Evolutionary conservation across 2,329 filamentous ascomycete species (phyloP), one percentile per base, ranked within the genome.

Genomic region (Colletotrichum sp.): DNA sequence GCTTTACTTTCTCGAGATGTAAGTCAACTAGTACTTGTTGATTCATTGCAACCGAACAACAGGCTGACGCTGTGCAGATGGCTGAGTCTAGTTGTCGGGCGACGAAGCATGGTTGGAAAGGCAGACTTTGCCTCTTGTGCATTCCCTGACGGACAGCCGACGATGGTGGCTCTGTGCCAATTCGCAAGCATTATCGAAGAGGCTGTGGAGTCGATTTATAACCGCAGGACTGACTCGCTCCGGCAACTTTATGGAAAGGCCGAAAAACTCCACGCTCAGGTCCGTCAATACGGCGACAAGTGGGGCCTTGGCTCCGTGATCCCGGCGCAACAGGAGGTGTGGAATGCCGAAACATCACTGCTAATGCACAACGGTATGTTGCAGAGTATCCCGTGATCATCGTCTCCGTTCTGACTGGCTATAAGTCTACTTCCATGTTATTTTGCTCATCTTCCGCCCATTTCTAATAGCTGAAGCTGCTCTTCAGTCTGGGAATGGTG

Each of bases 1-100:
- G 16, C 78, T 82, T 2, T 82, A 82, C 61, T 81, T 79, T 16
- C 76, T 80, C 24, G 81, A 82, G 58, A 80, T 77, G 78, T 80
- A 77, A 30, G 70, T 28, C 15, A 1, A 15, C 2, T 6, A 13
- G 8, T 36, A 5, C 4, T 15, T 18, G 3, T 8, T 13, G 13
- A 5, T 18, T 8, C 2, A 18, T 8, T 26, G 55, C 55, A 13
- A 64, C 5, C 10, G 61, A 12, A 4, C 4, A 48, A 7, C 4
- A 28, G 12, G n/a, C 26, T 36, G 2, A 38, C 10, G 2, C 4
- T 7, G 7, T 12, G n/a, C 16, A 75, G 73, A 13, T 75, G 70
- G 73, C 34, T 75, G 13, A 73, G 73, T 38, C 8, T 75, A 16
- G 73, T 75, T 5, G 73, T 75, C 6, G 70, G 73, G 26, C 32